Conservation (phyloP, 2,329 filamentous ascomycete genomes). For the Colletotrichum sp. region DNA sequence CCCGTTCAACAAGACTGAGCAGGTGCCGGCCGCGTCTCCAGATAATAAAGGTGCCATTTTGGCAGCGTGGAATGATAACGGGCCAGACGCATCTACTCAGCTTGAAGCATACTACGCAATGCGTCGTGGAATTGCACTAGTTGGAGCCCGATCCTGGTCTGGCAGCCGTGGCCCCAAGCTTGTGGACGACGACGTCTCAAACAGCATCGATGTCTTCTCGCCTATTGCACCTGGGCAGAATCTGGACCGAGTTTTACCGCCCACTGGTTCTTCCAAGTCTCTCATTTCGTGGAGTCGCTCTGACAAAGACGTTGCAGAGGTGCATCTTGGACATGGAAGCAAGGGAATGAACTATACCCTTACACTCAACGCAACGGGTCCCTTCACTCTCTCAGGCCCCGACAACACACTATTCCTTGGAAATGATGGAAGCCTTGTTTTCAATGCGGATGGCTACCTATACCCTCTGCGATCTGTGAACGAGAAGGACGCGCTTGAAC, state of each 20-base stretch:
- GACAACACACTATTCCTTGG: background rate
- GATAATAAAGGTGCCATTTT: constrained; percentile 40
- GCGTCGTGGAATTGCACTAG: constrained; percentile 46
- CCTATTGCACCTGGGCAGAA: constrained; percentile 47
- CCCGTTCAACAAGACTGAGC: constrained; percentile 42
- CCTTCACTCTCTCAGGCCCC: background rate
- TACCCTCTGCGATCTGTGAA: constrained; percentile 55
- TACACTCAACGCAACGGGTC: constrained; percentile 29
- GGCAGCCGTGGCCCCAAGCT: constrained; percentile 39
- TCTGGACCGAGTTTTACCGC: constrained; percentile 39
- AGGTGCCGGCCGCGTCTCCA: constrained; percentile 33
- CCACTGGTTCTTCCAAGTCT: constrained; percentile 12
- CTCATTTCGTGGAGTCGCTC: constrained; percentile 37
- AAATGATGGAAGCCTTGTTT: background rate
- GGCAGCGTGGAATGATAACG: constrained; percentile 55
- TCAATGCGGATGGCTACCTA: constrained; percentile 33
- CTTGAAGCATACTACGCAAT: constrained; percentile 53
- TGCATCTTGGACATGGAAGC: constrained; percentile 37
- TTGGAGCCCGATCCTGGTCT: constrained; percentile 45
- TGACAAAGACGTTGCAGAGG: background rate
- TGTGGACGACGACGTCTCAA: constrained; percentile 25
- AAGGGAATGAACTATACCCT: constrained; percentile 53
- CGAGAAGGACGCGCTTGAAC: constrained; percentile 47
- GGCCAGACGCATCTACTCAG: constrained; percentile 51
- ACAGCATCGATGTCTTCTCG: constrained; percentile 41